phyloP scores from a whole-genome alignment of 257 asterid species.

The Fraxinus cuspidata region DNA sequence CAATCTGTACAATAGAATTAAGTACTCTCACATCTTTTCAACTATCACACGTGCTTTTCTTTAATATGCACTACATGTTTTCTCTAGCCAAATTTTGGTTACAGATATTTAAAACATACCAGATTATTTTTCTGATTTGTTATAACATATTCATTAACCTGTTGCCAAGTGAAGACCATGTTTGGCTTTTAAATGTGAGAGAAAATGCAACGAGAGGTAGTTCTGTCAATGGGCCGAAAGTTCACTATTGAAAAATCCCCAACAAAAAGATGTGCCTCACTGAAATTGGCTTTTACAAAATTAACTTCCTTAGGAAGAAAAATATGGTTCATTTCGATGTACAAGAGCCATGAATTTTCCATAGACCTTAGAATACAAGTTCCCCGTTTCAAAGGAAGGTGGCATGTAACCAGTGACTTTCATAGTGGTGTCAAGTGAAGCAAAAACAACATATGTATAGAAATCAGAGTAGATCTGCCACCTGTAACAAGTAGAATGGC shows the following conservation, averaged over 20 bases:
- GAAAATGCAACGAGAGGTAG: neutral
- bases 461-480: neutral
- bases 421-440: neutral
- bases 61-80: no score
- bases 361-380: neutral
- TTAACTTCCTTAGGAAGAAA: neutral
- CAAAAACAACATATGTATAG: neutral
- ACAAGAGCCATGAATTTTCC: neutral
- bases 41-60: neutral
- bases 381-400: neutral
- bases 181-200: neutral
- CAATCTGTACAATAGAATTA: neutral
- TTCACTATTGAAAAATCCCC: neutral
- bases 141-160: neutral
- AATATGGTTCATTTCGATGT: neutral
- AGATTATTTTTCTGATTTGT: neutral
- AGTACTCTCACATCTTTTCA: neutral
- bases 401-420: neutral
- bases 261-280: neutral
- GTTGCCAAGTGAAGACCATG: neutral
- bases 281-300: neutral
- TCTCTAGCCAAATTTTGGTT: neutral
- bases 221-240: neutral
- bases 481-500: neutral
- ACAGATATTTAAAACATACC: neutral